Evolutionary conservation across 768 basidiomycete species (phyloP), one percentile per base, ranked within the genome.

Genomic region (Hericium rajendrae): DNA sequence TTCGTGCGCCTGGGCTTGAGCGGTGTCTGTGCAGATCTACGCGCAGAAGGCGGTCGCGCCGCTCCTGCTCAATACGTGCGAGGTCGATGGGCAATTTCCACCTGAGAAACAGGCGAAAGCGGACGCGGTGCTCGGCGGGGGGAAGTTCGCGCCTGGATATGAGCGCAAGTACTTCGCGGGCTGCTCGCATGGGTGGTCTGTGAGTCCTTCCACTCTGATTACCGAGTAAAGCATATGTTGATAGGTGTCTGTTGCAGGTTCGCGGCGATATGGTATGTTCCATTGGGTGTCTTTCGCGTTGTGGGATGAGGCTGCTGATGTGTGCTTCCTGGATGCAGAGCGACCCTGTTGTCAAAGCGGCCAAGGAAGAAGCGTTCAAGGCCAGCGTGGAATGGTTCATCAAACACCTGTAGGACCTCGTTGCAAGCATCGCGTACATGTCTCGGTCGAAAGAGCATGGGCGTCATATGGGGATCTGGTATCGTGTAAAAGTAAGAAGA

Each of bases 141-240:
- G 41, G 10, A 43, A 43, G 13, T 72, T 69, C 8, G 67, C 66
- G 51, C 70, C 73, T 12, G 75, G 70, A 40, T 76, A 76, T 59
- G 65, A 66, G 57, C 59, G 71, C 38, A 69, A 66, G 57, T 69
- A 69, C 54, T 74, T 57, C 13, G 65, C 69, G 0, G 75, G 78
- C 0, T 75, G 75, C 15, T 41, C 60, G 0, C 79, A 81, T 56
- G 78, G 80, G 4, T 81, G 80, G 32, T 55, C 56, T 12, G 37
- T 56, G 6, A 6, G 49, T 22, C 22, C n/a, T 50, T 18, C 26
- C 6, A 13, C 18, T 13, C 40, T 41, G 40, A 5, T 41, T 18
- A 18, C 12, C 40, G 13, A 13, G 5, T 10, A 41, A 41, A 13
- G 12, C 13, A 13, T 49, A 11, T 13, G 22, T 18, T 20, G 1